Percentiles rank a stretch among this genome's conserved stretches.
phyloP scores from a whole-genome alignment of 768 basidiomycete genomes.

The Boletus pseudopeckii region DNA sequence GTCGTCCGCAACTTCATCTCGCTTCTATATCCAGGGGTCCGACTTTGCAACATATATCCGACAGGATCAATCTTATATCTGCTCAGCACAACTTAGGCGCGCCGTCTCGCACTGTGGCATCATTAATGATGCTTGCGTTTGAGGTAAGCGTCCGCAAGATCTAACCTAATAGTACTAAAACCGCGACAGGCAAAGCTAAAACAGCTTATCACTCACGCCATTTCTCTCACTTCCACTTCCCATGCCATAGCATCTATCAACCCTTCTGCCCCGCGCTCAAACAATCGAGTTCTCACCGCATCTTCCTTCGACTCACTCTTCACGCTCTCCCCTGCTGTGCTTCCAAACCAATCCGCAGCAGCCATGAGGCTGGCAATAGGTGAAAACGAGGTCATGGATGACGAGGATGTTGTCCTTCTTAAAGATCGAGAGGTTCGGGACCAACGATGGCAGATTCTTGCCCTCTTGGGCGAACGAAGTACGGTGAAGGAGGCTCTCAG shows the following conservation, averaged over 20 bases:
- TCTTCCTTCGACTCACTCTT: constrained; percentile 77
- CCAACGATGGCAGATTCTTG: constrained; percentile 74
- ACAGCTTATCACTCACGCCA: constrained; percentile 75
- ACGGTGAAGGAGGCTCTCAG: constrained; percentile 60
- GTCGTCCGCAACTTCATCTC: constrained; percentile 67
- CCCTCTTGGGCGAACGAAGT: constrained; percentile 69
- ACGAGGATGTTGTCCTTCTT: constrained; percentile 48
- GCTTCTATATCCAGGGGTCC: constrained; percentile 70
- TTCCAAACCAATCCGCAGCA: constrained; percentile 77
- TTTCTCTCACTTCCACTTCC: constrained; percentile 73
- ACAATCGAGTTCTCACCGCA: constrained; percentile 50
- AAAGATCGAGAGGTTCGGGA: constrained; percentile 66
- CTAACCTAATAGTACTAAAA: neutral
- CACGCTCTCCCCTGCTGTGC: constrained; percentile 68
- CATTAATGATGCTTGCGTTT: constrained; percentile 72
- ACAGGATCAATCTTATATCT: constrained; percentile 77
- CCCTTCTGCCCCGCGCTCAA: constrained; percentile 46
- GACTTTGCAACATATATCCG: constrained; percentile 71
- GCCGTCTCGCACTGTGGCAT: constrained; percentile 60
- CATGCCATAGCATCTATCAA: constrained; percentile 74
- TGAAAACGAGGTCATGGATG: constrained; percentile 44
- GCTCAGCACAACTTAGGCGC: constrained; percentile 68
- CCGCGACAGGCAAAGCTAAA: constrained; percentile 68
- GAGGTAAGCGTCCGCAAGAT: constrained; percentile 47
- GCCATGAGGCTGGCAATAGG: constrained; percentile 66